Conservation (phyloP, 345 rosid genomes). For the Linum lewisii region DNA sequence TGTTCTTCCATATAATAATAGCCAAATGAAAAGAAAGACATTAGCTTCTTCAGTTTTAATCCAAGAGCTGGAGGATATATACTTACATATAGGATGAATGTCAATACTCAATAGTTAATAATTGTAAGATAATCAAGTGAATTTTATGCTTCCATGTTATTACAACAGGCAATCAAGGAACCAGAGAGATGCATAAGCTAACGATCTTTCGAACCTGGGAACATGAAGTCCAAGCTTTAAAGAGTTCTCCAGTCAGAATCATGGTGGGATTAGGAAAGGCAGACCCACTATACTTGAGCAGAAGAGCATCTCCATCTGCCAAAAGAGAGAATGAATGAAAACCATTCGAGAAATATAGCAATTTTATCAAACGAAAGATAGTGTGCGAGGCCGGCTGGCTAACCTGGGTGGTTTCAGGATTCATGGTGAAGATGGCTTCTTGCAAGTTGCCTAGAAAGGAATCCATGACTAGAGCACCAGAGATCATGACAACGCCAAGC, state of each 20-base stretch:
- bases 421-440: conserved; percentile 85
- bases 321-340: not conserved
- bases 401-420: conserved; percentile 84
- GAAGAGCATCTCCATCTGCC: conserved; percentile 90
- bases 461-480: conserved; percentile 81
- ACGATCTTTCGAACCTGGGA: conserved; percentile 40
- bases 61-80: too few relatives aligned
- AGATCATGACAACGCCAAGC: conserved; percentile 72
- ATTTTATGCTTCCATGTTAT: too few relatives aligned
- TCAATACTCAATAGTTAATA: too few relatives aligned
- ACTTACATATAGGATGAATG: too few relatives aligned
- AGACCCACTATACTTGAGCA: conserved; percentile 88
- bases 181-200: too few relatives aligned
- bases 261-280: conserved; percentile 84
- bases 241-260: conserved; percentile 87
- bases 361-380: too few relatives aligned
- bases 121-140: too few relatives aligned
- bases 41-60: not conserved
- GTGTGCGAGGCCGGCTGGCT: not conserved
- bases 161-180: too few relatives aligned
- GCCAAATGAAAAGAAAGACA: not conserved
- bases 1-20: conserved; percentile 18
- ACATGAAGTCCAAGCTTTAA: conserved; percentile 89
- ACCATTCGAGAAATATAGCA: not conserved
- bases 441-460: conserved; percentile 83